A percentile compares a stretch with the other conserved stretches of the same genome.
These are phyloP conservation scores for Schizophyllum commune DNA, from an alignment of 1,284 basidiomycete species.

Conservation along the genomic window DNA sequence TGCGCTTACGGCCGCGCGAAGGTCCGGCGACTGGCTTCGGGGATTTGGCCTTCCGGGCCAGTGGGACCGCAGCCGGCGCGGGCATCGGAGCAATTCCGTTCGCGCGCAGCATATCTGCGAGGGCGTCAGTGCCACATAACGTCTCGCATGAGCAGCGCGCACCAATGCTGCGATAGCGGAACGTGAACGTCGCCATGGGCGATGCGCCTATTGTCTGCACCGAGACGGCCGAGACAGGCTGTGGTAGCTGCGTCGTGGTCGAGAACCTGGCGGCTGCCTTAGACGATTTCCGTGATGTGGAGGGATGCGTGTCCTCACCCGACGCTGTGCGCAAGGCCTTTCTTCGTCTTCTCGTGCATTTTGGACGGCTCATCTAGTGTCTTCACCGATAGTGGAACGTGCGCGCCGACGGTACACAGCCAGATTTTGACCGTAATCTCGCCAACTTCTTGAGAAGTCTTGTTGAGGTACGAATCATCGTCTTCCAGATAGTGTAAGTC, in stretches of 20 bases:
- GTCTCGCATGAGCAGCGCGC: not conserved
- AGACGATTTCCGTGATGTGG: too few species aligned
- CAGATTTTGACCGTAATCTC: not conserved
- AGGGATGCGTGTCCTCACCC: not conserved
- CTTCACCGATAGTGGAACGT: too few species aligned
- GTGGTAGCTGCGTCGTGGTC: too few species aligned
- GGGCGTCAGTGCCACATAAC: too few species aligned
- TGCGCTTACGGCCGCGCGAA: not conserved
- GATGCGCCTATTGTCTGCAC: not conserved
- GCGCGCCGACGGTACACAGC: too few species aligned
- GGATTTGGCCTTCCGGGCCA: too few species aligned
- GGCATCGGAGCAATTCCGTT: constrained; percentile 1
- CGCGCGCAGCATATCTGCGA: constrained; percentile 4
- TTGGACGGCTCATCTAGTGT: too few species aligned
- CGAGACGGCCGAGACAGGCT: too few species aligned
- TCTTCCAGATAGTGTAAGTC: too few species aligned
- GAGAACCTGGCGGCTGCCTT: too few species aligned
- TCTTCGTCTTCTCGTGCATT: not conserved
- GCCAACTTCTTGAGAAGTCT: not conserved
- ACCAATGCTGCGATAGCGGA: not conserved
- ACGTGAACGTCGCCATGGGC: too few species aligned
- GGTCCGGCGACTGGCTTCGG: not conserved
- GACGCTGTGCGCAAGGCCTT: not conserved
- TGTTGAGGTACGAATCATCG: not conserved
- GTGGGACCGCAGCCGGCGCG: too few species aligned